These are phyloP conservation scores for Abelmoschus esculentus DNA, from an alignment of 345 rosid species.

Conservation along the genomic window DNA sequence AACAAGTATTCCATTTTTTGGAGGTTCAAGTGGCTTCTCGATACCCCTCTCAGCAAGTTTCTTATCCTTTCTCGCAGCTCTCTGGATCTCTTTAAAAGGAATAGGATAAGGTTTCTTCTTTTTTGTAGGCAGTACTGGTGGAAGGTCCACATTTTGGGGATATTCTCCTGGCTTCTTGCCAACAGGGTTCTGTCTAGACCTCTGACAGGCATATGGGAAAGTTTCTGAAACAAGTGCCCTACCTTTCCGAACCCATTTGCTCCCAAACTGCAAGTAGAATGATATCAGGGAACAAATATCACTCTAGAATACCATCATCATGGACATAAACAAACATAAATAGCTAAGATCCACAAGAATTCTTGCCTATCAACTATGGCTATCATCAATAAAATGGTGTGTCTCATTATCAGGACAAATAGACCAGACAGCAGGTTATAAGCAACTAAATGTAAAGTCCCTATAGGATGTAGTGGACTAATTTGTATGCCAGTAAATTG, in stretches of 20 bases:
- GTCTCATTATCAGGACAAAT: too few relatives aligned
- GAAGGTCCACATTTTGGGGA: constrained; percentile 75
- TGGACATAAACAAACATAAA: neutral
- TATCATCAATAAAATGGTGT: too few relatives aligned
- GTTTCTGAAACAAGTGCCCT: constrained; percentile 22
- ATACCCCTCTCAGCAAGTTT: constrained; percentile 75
- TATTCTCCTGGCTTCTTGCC: constrained; percentile 20
- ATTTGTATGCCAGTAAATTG: too few relatives aligned
- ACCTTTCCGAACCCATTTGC: constrained; percentile 18
- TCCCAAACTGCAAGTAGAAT: constrained; percentile 31
- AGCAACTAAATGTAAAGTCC: too few relatives aligned
- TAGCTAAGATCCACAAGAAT: neutral
- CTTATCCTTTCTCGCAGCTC: constrained; percentile 50
- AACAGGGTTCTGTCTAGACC: constrained; percentile 17
- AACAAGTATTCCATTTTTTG: constrained; percentile 74
- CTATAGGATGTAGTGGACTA: too few relatives aligned
- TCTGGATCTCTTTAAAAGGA: constrained; percentile 59
- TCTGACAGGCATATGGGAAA: constrained; percentile 32
- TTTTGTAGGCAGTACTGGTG: constrained; percentile 56
- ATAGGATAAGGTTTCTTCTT: constrained; percentile 85
- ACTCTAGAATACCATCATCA: neutral
- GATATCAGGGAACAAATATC: constrained; percentile 2
- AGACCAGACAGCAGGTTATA: too few relatives aligned
- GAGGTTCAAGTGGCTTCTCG: constrained; percentile 76
- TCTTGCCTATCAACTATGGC: neutral